phyloP scores from a whole-genome alignment of 192 early-diverging fungal species.

The Backusella psychrophila region DNA sequence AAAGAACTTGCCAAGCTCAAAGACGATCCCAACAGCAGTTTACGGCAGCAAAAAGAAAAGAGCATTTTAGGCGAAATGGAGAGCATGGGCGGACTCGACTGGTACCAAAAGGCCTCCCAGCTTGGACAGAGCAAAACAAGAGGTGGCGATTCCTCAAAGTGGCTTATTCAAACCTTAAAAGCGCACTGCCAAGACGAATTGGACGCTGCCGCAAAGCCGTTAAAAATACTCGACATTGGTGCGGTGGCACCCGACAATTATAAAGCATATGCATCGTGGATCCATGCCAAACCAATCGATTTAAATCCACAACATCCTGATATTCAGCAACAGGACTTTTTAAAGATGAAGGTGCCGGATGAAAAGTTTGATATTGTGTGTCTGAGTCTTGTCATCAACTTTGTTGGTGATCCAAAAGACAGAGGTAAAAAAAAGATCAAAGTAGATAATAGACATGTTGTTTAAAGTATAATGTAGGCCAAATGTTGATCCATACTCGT shows the following conservation, averaged over 20 bases:
- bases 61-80: slow-evolving; percentile 53
- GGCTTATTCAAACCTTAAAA: slow-evolving; percentile 66
- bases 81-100: slow-evolving; percentile 80
- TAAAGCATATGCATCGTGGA: slow-evolving; percentile 59
- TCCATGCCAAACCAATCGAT: slow-evolving; percentile 77
- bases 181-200: neutral
- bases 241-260: slow-evolving; percentile 81
- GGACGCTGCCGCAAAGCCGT: neutral
- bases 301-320: slow-evolving; percentile 77
- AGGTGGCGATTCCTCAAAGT: slow-evolving; percentile 80
- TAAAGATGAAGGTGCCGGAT: slow-evolving; percentile 58
- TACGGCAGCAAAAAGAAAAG: slow-evolving; percentile 28
- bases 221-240: slow-evolving; percentile 82
- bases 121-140: slow-evolving; percentile 79
- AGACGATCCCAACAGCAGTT: slow-evolving; percentile 11
- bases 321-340: slow-evolving; percentile 81
- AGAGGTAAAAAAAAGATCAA: slow-evolving; percentile 51
- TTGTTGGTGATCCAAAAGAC: slow-evolving; percentile 71
- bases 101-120: slow-evolving; percentile 83
- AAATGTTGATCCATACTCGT: slow-evolving; percentile 36
- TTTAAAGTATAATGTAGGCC: slow-evolving; percentile 5
- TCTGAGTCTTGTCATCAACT: slow-evolving; percentile 85
- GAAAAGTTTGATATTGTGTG: slow-evolving; percentile 75
- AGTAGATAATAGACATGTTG: neutral
- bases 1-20: slow-evolving; percentile 65